These are phyloP conservation scores for Sphaerobolus stellatus DNA, from an alignment of 1,284 basidiomycete species.

Conservation along the genomic window DNA sequence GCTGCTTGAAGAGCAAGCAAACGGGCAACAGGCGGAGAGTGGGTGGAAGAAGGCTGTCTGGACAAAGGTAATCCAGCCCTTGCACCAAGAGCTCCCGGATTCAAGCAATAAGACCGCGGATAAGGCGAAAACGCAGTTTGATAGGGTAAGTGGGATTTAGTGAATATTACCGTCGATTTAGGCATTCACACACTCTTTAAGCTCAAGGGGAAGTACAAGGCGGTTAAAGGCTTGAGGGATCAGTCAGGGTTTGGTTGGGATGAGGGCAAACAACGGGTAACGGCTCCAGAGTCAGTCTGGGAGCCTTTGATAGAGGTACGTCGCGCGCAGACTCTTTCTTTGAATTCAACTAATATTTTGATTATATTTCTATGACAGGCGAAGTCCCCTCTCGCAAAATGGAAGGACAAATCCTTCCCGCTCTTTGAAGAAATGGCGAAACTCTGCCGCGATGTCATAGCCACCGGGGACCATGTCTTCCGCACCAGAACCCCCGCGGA, in stretches of 20 bases:
- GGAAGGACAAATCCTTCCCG: slow-evolving; percentile 28
- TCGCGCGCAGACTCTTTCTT: slow-evolving; percentile 1
- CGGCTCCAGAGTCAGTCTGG: slow-evolving; percentile 31
- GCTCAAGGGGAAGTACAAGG: slow-evolving; percentile 31
- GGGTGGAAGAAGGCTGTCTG: too few relatives aligned
- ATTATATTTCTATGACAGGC: slow-evolving; percentile 15
- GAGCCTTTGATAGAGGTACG: slow-evolving; percentile 19
- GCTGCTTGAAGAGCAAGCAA: too few relatives aligned
- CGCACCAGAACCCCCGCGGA: slow-evolving; percentile 11
- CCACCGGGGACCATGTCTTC: slow-evolving; percentile 27
- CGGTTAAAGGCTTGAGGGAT: slow-evolving; percentile 22
- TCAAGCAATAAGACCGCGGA: too few relatives aligned
- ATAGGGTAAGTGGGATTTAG: too few relatives aligned
- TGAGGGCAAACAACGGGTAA: slow-evolving; percentile 23
- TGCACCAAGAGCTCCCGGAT: too few relatives aligned
- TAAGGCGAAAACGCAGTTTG: too few relatives aligned
- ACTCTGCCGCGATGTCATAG: slow-evolving; percentile 28
- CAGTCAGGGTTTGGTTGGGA: slow-evolving; percentile 38
- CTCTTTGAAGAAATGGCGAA: slow-evolving; percentile 26
- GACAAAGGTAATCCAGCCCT: too few relatives aligned
- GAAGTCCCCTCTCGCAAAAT: slow-evolving; percentile 22
- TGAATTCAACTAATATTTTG: not conserved
- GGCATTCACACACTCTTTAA: slow-evolving; percentile 13
- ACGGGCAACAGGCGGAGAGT: too few relatives aligned
- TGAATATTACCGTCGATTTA: too few relatives aligned